Evolutionary conservation across 2,329 filamentous ascomycete species (phyloP).

Genomic region (Helicocarpus griseus): DNA sequence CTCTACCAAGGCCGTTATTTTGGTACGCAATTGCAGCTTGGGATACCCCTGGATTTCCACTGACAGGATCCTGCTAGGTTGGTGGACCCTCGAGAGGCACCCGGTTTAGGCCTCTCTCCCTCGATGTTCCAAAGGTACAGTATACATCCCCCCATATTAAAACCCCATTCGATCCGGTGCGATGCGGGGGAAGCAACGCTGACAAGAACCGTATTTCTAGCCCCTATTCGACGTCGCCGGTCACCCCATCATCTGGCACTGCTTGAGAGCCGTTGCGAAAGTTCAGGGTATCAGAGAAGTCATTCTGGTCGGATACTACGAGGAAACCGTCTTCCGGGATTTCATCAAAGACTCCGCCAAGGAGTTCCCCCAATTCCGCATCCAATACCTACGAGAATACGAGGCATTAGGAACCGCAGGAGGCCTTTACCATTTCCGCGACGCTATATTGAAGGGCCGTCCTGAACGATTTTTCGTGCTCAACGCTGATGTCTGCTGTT

Average conservation of each 20-base stretch:
- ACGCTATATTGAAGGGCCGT: conserved; percentile 91
- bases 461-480: conserved; percentile 95
- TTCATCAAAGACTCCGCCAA: conserved; percentile 87
- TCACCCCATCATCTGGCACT: conserved; percentile 97
- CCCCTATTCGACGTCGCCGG: conserved; percentile 97
- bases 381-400: conserved; percentile 97
- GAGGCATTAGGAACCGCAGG: conserved; percentile 91
- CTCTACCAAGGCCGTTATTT: conserved; percentile 85
- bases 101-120: conserved; percentile 84
- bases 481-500: conserved; percentile 98
- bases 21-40: conserved; percentile 48
- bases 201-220: conserved; percentile 34
- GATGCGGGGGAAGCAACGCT: background rate
- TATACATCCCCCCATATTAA: conserved; percentile 6
- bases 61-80: conserved; percentile 52
- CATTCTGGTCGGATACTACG: conserved; percentile 97
- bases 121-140: conserved; percentile 86
- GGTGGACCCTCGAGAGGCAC: conserved; percentile 93
- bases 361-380: conserved; percentile 77
- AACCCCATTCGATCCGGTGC: conserved; percentile 11
- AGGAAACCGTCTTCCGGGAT: conserved; percentile 91
- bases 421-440: conserved; percentile 96
- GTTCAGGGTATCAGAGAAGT: conserved; percentile 91
- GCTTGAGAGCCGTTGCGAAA: conserved; percentile 81
- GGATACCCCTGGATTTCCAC: conserved; percentile 7